Conservation (phyloP, 331 rosid genomes). For the Saraca asoca region DNA sequence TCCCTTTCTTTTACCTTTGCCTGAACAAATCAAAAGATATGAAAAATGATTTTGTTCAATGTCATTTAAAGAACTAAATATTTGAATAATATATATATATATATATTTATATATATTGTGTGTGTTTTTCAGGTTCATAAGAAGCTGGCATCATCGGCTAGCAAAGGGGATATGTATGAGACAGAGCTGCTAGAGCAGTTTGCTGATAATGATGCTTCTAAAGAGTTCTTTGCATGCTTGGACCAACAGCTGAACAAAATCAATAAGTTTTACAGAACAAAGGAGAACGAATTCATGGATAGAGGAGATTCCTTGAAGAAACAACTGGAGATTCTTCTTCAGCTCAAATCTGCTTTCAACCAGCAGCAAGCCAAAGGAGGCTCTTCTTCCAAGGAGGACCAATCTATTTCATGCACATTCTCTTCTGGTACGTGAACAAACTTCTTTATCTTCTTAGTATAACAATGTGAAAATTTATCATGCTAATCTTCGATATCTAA, state of each 20-base stretch:
- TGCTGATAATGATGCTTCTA: conserved; percentile 73
- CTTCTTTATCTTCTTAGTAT: neutral
- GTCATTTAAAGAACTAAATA: too few relatives aligned
- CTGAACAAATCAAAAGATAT: too few relatives aligned
- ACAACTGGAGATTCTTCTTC: conserved; percentile 77
- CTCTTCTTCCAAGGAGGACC: conserved; percentile 70
- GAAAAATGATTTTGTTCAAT: neutral
- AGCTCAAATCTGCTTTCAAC: conserved; percentile 61
- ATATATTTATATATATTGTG: neutral
- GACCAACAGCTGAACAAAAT: conserved; percentile 89
- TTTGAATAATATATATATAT: neutral
- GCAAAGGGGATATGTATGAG: conserved; percentile 82
- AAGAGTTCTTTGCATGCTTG: conserved; percentile 76
- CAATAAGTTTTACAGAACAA: conserved; percentile 73
- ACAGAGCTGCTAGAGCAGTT: conserved; percentile 86
- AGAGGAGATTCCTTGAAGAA: conserved; percentile 85
- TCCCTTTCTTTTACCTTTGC: too few relatives aligned
- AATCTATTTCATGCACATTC: conserved; percentile 75
- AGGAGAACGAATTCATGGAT: conserved; percentile 78
- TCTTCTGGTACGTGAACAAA: conserved; percentile 58
- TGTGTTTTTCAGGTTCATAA: conserved; percentile 64
- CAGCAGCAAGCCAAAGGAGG: conserved; percentile 45
- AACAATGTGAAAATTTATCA: neutral
- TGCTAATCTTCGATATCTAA: conserved; percentile 1
- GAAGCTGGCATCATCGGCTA: conserved; percentile 77